Evolutionary conservation across 768 basidiomycete genomes (phyloP).

Genomic region (Gymnopilus dilepis): DNA sequence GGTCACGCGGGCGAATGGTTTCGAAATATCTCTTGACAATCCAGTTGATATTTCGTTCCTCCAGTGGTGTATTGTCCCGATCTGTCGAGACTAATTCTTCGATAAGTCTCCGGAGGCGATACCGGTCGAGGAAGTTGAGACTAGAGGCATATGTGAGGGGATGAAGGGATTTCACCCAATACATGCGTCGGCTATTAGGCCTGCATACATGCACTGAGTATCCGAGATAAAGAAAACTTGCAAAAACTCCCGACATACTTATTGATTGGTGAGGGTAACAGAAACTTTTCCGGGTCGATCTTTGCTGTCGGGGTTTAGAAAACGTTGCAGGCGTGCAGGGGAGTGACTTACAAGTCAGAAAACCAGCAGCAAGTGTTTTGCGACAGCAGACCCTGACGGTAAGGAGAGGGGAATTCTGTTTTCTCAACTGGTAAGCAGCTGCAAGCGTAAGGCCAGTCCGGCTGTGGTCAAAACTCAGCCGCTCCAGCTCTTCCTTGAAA

Average conservation of each 20-base stretch:
- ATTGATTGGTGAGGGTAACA: conserved; percentile 21
- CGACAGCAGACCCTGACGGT: conserved; percentile 21
- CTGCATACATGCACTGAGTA: conserved; percentile 29
- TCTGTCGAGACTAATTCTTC: conserved; percentile 46
- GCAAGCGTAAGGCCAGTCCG: conserved; percentile 39
- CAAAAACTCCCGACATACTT: background rate
- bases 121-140: conserved; percentile 56
- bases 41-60: conserved; percentile 54
- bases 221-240: background rate
- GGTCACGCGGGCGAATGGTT: conserved; percentile 30
- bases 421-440: conserved; percentile 38
- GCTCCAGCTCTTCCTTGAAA: conserved; percentile 44
- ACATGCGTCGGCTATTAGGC: conserved; percentile 38
- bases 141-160: conserved; percentile 45
- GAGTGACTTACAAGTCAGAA: conserved; percentile 29
- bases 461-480: conserved; percentile 29
- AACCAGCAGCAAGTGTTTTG: conserved; percentile 26
- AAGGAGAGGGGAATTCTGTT: conserved; percentile 18
- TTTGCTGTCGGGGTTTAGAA: conserved; percentile 20
- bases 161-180: conserved; percentile 52
- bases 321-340: background rate
- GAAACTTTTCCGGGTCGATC: conserved; percentile 22
- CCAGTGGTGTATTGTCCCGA: conserved; percentile 32
- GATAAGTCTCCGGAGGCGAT: conserved; percentile 53
- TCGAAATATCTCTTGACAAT: conserved; percentile 49